Conservation (phyloP, 108 stramenopile species). For the Nitzschia sp. region DNA sequence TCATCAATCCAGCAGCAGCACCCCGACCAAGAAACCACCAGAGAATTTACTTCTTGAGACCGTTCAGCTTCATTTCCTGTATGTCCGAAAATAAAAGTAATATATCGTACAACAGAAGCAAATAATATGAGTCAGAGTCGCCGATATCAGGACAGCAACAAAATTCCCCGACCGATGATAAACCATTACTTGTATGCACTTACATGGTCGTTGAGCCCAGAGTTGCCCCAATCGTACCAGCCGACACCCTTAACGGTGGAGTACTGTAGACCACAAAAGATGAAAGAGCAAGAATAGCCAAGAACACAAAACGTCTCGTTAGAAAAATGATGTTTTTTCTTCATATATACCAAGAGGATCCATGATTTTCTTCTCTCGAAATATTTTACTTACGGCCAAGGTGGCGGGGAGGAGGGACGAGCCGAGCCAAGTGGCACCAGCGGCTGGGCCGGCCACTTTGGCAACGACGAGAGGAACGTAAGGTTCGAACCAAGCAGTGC, state of each 20-base stretch:
- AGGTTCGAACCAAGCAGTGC: slow-evolving; percentile 62
- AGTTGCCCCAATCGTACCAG: slow-evolving; percentile 69
- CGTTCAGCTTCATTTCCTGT: slow-evolving; percentile 6
- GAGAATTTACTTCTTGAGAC: slow-evolving; percentile 1
- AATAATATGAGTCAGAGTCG: not conserved
- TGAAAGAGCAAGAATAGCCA: not conserved
- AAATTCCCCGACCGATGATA: not conserved
- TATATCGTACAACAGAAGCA: not conserved
- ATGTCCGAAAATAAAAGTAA: not conserved
- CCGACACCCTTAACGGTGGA: slow-evolving; percentile 37
- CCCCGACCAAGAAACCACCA: too few relatives aligned
- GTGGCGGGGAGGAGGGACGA: slow-evolving; percentile 54
- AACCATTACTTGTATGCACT: not conserved
- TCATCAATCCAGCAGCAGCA: too few relatives aligned
- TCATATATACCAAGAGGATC: too few relatives aligned
- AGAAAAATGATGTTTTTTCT: too few relatives aligned
- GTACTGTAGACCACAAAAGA: not conserved
- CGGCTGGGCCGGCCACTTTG: slow-evolving; percentile 40
- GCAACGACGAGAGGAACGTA: slow-evolving; percentile 46
- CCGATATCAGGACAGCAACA: too few relatives aligned
- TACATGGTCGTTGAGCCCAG: slow-evolving; percentile 56
- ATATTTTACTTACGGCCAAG: slow-evolving; percentile 52
- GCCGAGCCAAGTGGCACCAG: slow-evolving; percentile 39
- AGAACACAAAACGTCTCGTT: not conserved
- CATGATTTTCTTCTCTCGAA: too few relatives aligned